Percentiles rank a stretch among this genome's conserved stretches.
Conservation (phyloP, 805 yeast genomes). For the Kuraishia borneana region DNA sequence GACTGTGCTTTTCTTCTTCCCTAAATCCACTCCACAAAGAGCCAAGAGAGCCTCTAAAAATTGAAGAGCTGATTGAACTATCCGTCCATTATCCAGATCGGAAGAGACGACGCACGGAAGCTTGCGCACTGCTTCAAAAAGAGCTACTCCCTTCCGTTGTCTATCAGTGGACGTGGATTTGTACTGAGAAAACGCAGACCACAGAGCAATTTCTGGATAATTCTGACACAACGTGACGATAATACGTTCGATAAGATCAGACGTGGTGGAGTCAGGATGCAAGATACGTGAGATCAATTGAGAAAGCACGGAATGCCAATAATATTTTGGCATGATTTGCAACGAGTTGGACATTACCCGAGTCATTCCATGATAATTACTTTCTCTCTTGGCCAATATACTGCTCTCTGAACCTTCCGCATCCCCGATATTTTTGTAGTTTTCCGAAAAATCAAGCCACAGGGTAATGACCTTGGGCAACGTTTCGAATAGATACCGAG, state of each 20-base stretch:
- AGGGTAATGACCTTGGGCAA: conserved; percentile 75
- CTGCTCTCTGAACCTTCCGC: conserved; percentile 12
- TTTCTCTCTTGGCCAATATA: conserved; percentile 18
- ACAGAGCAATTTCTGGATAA: conserved; percentile 79
- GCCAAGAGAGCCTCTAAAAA: conserved; percentile 30
- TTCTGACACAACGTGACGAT: conserved; percentile 42
- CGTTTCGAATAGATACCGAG: conserved; percentile 65
- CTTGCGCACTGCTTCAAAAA: conserved; percentile 23
- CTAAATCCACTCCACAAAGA: conserved; percentile 28
- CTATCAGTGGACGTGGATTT: conserved; percentile 45
- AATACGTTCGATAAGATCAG: conserved; percentile 43
- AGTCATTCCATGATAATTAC: conserved; percentile 33
- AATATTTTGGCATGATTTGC: conserved; percentile 34
- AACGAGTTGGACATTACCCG: conserved; percentile 34
- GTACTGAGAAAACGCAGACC: conserved; percentile 67
- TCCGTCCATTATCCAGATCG: conserved; percentile 8
- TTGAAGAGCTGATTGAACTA: conserved; percentile 16
- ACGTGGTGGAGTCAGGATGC: conserved; percentile 48
- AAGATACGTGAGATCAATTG: conserved; percentile 74
- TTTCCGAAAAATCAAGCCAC: conserved; percentile 73
- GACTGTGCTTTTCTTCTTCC: conserved; percentile 21
- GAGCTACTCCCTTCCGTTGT: conserved; percentile 30
- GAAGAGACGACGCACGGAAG: conserved; percentile 4
- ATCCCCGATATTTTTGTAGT: conserved; percentile 19
- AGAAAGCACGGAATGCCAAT: conserved; percentile 79